Base-by-base conservation (phyloP, 2,329 filamentous ascomycete genomes). In the Xylariaceae sp. region DNA sequence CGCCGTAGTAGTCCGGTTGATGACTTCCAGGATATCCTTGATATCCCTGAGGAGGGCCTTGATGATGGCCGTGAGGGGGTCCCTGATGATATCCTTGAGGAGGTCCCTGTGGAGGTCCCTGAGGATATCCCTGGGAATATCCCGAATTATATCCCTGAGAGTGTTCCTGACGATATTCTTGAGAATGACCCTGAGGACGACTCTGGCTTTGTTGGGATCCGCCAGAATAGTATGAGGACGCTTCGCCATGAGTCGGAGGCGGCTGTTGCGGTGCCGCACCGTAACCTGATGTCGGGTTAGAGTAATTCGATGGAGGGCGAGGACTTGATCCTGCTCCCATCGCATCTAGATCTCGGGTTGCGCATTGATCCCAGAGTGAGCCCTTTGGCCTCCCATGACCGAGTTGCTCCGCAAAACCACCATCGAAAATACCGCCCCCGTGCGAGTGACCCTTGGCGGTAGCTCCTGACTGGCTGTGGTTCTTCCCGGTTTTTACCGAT, bases 401-500 rank as follows among this genome's bases (percentile, higher is more conserved):
- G 14, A 69, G 62, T 45, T 72, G 67, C 39, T 69, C 66, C n/a
- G 71, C 60, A n/a, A 66, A 59, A 15, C 67, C 58, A 6, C 65
- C 62, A 45, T 67, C 66, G 17, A 58, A 74, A 62, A 66, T 65
- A 19, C 63, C 70, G 61, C 51, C 71, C 5, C 68, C 67, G 49
- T 73, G 70, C 11, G 67, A 72, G 39, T 76, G 73, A 12, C 51
- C 38, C 10, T 39, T 49, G n/a, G 75, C 73, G 12, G 61, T 66
- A 33, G 66, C 57, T 5, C 61, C 59, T 5, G 62, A 52, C 15
- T 80, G 68, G 17, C 80, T 71, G 66, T 96, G 90, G 66, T 97
- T 99, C 66, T 85, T 86, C 40, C 92, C 90, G 9, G 78, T 76
- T 62, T 83, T 86, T 51, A 99, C 94, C 6, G 88, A 90, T 47